phyloP scores from a whole-genome alignment of 2,329 filamentous ascomycete species.

The Pseudogymnoascus sp. region DNA sequence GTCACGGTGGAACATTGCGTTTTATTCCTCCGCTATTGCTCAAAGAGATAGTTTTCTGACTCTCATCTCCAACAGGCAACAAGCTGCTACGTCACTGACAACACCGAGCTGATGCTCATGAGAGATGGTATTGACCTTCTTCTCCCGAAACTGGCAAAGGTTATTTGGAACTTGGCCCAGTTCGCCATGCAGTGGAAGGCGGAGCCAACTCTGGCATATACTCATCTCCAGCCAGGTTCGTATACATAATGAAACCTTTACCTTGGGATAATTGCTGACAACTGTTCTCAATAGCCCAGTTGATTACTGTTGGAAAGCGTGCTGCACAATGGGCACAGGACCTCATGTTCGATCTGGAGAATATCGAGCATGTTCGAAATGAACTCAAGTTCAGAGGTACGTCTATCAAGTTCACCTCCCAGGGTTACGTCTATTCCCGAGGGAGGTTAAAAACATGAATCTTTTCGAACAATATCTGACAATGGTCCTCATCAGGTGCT shows the following conservation, averaged over 20 bases:
- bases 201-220: constrained; percentile 66
- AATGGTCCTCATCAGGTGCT: constrained; percentile 14
- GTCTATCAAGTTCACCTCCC: background rate
- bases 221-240: constrained; percentile 49
- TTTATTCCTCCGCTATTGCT: constrained; percentile 16
- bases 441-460: background rate
- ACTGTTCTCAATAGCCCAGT: constrained; percentile 32
- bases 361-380: constrained; percentile 59
- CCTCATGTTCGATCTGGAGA: constrained; percentile 64
- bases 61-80: constrained; percentile 23
- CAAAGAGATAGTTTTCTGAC: constrained; percentile 10
- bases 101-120: constrained; percentile 70
- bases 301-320: constrained; percentile 34
- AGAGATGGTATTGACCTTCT: constrained; percentile 68
- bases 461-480: background rate
- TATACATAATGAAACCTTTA: background rate
- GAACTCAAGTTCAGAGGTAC: constrained; percentile 69
- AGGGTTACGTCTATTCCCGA: background rate
- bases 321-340: constrained; percentile 70
- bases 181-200: constrained; percentile 69
- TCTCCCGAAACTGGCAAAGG: constrained; percentile 66
- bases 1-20: constrained; percentile 11
- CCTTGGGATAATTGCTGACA: constrained; percentile 10
- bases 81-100: constrained; percentile 58
- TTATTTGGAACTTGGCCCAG: constrained; percentile 62